Conservation (phyloP, 2,329 filamentous ascomycete genomes). For the Colletotrichum ledebouriae region DNA sequence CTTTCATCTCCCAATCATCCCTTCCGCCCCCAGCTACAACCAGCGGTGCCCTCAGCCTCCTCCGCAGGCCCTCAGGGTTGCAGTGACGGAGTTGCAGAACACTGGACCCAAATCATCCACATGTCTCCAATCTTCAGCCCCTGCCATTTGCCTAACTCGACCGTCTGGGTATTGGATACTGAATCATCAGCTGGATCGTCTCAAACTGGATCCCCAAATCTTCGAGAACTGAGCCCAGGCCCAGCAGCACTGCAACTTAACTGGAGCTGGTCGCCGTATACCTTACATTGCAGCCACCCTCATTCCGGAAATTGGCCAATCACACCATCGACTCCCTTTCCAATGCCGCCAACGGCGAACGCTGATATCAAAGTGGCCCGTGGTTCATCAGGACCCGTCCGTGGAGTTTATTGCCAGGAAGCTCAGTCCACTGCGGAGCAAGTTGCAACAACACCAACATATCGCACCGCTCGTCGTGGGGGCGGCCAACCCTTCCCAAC, state of each 20-base stretch:
- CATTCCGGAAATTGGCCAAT: slow-evolving; percentile 36
- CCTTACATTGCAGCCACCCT: slow-evolving; percentile 7
- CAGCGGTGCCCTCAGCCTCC: slow-evolving; percentile 28
- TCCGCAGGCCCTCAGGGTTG: slow-evolving; percentile 19
- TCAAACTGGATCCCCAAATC: slow-evolving; percentile 1
- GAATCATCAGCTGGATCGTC: slow-evolving; percentile 9
- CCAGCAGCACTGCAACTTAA: slow-evolving; percentile 9
- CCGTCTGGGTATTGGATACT: background rate
- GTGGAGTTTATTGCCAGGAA: slow-evolving; percentile 24
- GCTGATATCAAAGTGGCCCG: slow-evolving; percentile 30
- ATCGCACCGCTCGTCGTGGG: slow-evolving; percentile 21
- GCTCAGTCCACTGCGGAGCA: slow-evolving; percentile 12
- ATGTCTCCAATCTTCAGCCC: background rate
- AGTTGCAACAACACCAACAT: slow-evolving; percentile 1
- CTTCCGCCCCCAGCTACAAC: slow-evolving; percentile 27
- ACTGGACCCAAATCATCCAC: background rate
- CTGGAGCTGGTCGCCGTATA: slow-evolving; percentile 6
- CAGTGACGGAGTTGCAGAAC: slow-evolving; percentile 12
- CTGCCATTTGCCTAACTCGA: background rate
- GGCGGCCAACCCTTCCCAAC: slow-evolving; percentile 14
- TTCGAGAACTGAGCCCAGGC: background rate
- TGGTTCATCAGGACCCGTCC: slow-evolving; percentile 16
- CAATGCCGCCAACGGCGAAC: background rate
- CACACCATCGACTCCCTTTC: slow-evolving; percentile 9
- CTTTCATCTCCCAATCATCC: slow-evolving; percentile 16